Evolutionary conservation across 768 basidiomycete genomes (phyloP).

Genomic region (Pulveroboletus sp.): DNA sequence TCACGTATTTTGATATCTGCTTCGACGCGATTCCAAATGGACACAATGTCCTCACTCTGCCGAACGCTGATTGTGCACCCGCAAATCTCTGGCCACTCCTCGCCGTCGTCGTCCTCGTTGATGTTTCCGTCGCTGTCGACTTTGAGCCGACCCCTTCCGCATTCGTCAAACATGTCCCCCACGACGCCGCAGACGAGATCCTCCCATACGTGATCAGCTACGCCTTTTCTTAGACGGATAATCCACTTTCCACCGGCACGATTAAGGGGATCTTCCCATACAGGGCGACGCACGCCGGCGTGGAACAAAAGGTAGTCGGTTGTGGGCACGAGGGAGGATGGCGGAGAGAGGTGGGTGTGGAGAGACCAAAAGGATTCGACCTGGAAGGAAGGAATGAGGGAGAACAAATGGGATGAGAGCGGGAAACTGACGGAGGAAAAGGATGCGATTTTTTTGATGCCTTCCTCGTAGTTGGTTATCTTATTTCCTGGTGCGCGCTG

Average conservation of each 20-base stretch:
- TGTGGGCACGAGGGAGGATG: conserved; percentile 80
- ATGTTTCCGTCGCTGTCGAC: conserved; percentile 32
- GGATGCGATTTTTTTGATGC: conserved; percentile 88
- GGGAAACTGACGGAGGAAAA: conserved; percentile 72
- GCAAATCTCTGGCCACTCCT: conserved; percentile 80
- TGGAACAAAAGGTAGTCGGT: conserved; percentile 96
- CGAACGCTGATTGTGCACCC: conserved; percentile 94
- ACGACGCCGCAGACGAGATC: conserved; percentile 82
- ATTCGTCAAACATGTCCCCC: conserved; percentile 86
- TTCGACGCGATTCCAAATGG: conserved; percentile 88
- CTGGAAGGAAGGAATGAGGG: conserved; percentile 36
- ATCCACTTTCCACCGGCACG: conserved; percentile 92
- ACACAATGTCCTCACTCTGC: conserved; percentile 91
- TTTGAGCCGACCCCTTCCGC: conserved; percentile 35
- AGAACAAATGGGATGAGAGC: not conserved
- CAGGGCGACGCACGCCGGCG: conserved; percentile 76
- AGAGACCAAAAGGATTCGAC: conserved; percentile 96
- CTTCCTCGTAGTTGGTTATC: conserved; percentile 89
- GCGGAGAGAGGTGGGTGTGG: conserved; percentile 87
- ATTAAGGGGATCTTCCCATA: conserved; percentile 96
- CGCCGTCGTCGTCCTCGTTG: conserved; percentile 35
- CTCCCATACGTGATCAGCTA: conserved; percentile 91
- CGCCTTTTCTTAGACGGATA: conserved; percentile 85
- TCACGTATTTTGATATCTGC: conserved; percentile 73
- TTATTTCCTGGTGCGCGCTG: conserved; percentile 90